Percentiles rank a stretch among this genome's conserved stretches.
Conservation (phyloP, 2,329 filamentous ascomycete species). For the Clarireedia hainanense region DNA sequence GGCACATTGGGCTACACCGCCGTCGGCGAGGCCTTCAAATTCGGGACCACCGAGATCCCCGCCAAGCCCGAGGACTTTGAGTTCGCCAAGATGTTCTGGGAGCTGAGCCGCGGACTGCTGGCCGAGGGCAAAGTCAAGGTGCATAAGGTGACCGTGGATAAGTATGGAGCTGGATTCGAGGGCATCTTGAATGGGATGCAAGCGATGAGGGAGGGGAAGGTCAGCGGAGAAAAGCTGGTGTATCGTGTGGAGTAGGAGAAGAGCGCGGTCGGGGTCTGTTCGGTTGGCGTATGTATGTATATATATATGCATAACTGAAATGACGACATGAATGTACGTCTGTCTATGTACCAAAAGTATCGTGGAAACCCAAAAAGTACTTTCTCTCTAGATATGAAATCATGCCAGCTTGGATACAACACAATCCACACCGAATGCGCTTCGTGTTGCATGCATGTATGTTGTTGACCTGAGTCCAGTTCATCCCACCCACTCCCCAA, state of each 20-base stretch:
- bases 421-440: no score
- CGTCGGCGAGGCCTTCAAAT: constrained; percentile 31
- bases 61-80: constrained; percentile 28
- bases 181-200: constrained; percentile 25
- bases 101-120: constrained; percentile 29
- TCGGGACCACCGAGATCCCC: constrained; percentile 13
- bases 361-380: no score
- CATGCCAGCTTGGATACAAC: no score
- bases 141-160: constrained; percentile 25
- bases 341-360: no score
- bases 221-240: constrained; percentile 34
- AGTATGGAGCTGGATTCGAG: constrained; percentile 26
- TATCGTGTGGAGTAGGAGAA: constrained; percentile 31
- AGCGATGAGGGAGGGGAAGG: constrained; percentile 13
- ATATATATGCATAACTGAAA: no score
- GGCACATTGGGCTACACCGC: constrained; percentile 35
- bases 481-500: no score
- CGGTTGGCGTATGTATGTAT: no score
- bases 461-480: no score
- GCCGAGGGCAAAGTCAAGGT: constrained; percentile 32
- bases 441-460: no score
- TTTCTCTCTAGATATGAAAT: no score
- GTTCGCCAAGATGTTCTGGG: constrained; percentile 34
- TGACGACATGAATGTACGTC: no score
- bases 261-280: no score